phyloP scores from a whole-genome alignment of 108 stramenopile species.

The Skeletonema costatum region DNA sequence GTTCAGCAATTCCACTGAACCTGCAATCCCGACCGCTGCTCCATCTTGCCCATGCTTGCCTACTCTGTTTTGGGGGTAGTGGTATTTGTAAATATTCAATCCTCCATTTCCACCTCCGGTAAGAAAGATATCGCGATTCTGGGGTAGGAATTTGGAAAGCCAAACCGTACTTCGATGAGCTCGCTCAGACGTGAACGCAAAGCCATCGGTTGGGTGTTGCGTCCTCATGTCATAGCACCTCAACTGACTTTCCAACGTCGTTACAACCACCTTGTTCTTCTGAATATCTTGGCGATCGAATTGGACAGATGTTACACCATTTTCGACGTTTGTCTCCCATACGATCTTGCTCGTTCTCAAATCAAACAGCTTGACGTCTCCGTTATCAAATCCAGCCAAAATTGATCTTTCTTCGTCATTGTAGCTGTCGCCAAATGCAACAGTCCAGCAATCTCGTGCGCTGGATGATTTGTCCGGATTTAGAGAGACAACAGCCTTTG shows the following conservation, averaged over 20 bases:
- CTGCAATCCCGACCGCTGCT: slow-evolving; percentile 68
- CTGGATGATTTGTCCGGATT: slow-evolving; percentile 69
- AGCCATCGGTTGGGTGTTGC: slow-evolving; percentile 72
- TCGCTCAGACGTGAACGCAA: slow-evolving; percentile 66
- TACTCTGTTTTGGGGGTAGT: slow-evolving; percentile 64
- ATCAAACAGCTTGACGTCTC: slow-evolving; percentile 90
- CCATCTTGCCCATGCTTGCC: slow-evolving; percentile 76
- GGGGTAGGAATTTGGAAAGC: slow-evolving; percentile 80
- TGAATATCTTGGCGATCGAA: slow-evolving; percentile 91
- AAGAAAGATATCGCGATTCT: slow-evolving; percentile 86
- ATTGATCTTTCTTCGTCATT: slow-evolving; percentile 83
- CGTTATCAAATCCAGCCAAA: slow-evolving; percentile 90
- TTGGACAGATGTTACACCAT: slow-evolving; percentile 85
- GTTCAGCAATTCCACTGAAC: slow-evolving; percentile 79
- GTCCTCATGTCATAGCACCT: slow-evolving; percentile 81
- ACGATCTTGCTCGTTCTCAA: slow-evolving; percentile 67
- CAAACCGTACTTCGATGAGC: slow-evolving; percentile 86
- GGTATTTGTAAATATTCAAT: slow-evolving; percentile 87
- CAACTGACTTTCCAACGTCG: slow-evolving; percentile 89
- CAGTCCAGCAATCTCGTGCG: slow-evolving; percentile 88
- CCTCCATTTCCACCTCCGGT: slow-evolving; percentile 91
- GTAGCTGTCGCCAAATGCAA: slow-evolving; percentile 85
- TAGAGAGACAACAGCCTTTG: slow-evolving; percentile 65
- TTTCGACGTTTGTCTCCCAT: slow-evolving; percentile 84
- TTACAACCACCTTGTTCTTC: slow-evolving; percentile 90